These are phyloP conservation scores for Plantago major DNA, from an alignment of 257 asterid genomes.

Conservation along the genomic window DNA sequence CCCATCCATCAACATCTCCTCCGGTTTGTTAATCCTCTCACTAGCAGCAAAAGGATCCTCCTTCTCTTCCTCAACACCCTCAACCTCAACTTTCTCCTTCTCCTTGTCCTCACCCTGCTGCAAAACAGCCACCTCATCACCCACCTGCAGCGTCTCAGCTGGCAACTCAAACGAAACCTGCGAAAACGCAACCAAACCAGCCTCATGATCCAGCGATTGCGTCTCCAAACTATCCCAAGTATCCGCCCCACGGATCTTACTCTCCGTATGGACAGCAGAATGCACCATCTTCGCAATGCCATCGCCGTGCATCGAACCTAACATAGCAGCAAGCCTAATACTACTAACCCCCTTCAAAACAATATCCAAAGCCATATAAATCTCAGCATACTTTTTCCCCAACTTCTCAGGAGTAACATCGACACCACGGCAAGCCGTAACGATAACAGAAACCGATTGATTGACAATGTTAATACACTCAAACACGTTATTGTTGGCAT, in stretches of 20 bases:
- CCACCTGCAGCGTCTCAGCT: conserved; percentile 72
- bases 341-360: conserved; percentile 87
- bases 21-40: conserved; percentile 81
- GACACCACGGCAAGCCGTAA: conserved; percentile 92
- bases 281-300: conserved; percentile 97
- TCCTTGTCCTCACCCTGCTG: no score
- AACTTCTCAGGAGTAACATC: conserved; percentile 94
- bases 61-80: conserved; percentile 69
- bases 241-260: conserved; percentile 91
- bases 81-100: conserved; percentile 35
- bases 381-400: conserved; percentile 84
- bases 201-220: conserved; percentile 19
- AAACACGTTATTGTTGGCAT: conserved; percentile 70
- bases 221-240: conserved; percentile 71
- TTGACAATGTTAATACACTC: conserved; percentile 85
- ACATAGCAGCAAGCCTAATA: conserved; percentile 90
- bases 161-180: conserved; percentile 73
- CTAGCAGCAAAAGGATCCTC: conserved; percentile 97
- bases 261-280: conserved; percentile 79
- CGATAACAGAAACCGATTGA: conserved; percentile 86
- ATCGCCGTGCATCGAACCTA: conserved; percentile 94
- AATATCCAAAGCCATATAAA: conserved; percentile 96
- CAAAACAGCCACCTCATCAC: conserved; percentile 73
- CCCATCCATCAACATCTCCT: conserved; percentile 73
- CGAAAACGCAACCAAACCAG: conserved; percentile 53